Conservation (phyloP, 495 filamentous ascomycete genomes). For the Xylaria cubensis region DNA sequence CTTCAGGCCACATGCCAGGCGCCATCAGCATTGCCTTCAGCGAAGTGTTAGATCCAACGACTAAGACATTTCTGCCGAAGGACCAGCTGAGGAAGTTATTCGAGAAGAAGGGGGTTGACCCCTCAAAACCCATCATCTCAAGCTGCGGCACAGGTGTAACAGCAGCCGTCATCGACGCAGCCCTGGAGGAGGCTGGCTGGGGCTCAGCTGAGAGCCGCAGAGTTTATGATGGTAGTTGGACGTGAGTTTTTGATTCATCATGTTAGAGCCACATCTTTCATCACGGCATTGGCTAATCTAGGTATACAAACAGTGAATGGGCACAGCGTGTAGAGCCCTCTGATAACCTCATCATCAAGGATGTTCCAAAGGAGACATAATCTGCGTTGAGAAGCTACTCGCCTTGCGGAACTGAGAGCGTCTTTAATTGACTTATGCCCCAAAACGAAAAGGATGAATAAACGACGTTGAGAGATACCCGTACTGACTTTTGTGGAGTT, state of each 20-base stretch:
- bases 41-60: conserved; percentile 79
- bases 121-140: conserved; percentile 82
- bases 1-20: conserved; percentile 90
- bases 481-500: conserved; percentile 21
- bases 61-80: conserved; percentile 77
- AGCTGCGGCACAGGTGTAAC: conserved; percentile 95
- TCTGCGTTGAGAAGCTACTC: background rate
- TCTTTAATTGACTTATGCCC: background rate
- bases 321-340: conserved; percentile 66
- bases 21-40: conserved; percentile 83
- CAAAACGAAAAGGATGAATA: conserved; percentile 17
- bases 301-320: conserved; percentile 64
- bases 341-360: conserved; percentile 62
- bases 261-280: background rate
- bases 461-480: conserved; percentile 27
- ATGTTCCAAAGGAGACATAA: conserved; percentile 23
- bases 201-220: conserved; percentile 70
- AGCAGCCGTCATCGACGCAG: conserved; percentile 89
- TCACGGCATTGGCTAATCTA: conserved; percentile 10
- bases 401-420: background rate
- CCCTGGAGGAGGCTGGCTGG: conserved; percentile 78
- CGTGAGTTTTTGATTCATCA: conserved; percentile 64
- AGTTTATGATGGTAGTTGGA: conserved; percentile 98
- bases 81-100: conserved; percentile 79
- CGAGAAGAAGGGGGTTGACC: conserved; percentile 75